Base-by-base conservation (phyloP, 208 protist genomes). In the Trypanosoma grayi region DNA sequence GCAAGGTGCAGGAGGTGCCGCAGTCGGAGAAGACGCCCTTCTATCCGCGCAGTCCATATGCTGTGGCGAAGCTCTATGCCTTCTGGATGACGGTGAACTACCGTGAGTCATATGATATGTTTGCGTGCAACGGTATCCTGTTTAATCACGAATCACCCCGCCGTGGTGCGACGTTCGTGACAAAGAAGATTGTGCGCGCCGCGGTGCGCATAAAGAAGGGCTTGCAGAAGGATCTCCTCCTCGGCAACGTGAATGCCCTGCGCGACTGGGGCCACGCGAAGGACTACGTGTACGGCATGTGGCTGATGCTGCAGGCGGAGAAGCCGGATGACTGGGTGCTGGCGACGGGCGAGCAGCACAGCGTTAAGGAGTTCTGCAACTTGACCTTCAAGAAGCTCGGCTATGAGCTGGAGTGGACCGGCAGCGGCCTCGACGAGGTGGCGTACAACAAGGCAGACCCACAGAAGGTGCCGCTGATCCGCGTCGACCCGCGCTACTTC, bases 141-240 rank as follows among this genome's bases (percentile, higher is more conserved):
- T 98, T 98, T 75, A 98, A 98, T 66, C 97, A 98, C 68, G 96
- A 98, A 67, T 93, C 76, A n/a, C 95, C 94, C 20, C 79, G 95
- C 14, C 81, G 97, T 44, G 96, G 94, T 13, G 66, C 58, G 30
- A 98, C 95, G 9, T 98, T 98, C 69, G 96, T 98, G 8, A 98
- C 97, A 13, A 77, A 97, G 61, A 98, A 98, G 77, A 96, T 98
- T 59, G 96, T 94, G 18, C 75, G 90, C 20, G 92, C 83, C 13
- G 97, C 97, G 6, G 94, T 91, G n/a, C 57, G 85, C 34, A 98
- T 98, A 58, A 73, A 74, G n/a, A 33, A 71, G 14, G 92, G 90
- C 31, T 31, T 78, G 44, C 76, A 92, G 65, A 66, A 96, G 47
- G 60, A 75, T 5, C 61, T 98, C 2, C 70, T 74, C 20, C 81